These are phyloP conservation scores for Teratosphaeriaceae sp. DNA, from an alignment of 2,329 filamentous ascomycete species.

Conservation along the genomic window DNA sequence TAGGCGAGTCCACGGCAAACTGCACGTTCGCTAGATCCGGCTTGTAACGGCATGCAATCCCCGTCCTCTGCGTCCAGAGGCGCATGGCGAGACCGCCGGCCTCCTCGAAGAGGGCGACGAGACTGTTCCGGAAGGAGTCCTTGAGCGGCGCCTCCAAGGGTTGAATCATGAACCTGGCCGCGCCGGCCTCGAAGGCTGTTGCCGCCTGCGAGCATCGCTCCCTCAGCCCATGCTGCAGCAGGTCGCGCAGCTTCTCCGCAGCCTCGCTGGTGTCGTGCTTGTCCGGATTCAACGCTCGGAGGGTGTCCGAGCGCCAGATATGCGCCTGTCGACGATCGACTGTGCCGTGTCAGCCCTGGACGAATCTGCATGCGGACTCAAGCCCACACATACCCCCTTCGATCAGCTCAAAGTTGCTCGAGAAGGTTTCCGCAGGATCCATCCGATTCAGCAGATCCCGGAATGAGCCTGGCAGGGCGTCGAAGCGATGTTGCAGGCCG, in stretches of 20 bases:
- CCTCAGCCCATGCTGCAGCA: not conserved
- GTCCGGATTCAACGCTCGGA: conserved; percentile 2
- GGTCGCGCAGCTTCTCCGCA: not conserved
- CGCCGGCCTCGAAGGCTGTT: not conserved
- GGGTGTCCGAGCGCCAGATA: conserved; percentile 7
- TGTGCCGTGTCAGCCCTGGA: conserved; percentile 1
- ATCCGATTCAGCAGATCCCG: not conserved
- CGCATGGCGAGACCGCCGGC: conserved; percentile 1
- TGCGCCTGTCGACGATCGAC: conserved; percentile 4
- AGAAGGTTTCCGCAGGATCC: not conserved
- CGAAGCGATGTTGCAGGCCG: not conserved
- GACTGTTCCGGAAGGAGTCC: not conserved
- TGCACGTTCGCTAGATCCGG: not conserved
- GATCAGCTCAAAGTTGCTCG: no score
- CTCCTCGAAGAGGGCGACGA: not conserved
- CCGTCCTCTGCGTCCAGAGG: conserved; percentile 5
- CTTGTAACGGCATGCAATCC: conserved; percentile 1
- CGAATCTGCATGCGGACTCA: no score
- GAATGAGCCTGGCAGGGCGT: not conserved
- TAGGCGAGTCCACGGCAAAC: conserved; percentile 4
- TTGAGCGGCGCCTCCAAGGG: not conserved
- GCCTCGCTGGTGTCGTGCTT: not conserved
- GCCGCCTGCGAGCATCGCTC: not conserved
- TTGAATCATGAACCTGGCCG: not conserved
- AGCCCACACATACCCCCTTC: no score